Conservation (phyloP, 192 early-diverging fungal species). For the Jimgerdemannia flammicorona region DNA sequence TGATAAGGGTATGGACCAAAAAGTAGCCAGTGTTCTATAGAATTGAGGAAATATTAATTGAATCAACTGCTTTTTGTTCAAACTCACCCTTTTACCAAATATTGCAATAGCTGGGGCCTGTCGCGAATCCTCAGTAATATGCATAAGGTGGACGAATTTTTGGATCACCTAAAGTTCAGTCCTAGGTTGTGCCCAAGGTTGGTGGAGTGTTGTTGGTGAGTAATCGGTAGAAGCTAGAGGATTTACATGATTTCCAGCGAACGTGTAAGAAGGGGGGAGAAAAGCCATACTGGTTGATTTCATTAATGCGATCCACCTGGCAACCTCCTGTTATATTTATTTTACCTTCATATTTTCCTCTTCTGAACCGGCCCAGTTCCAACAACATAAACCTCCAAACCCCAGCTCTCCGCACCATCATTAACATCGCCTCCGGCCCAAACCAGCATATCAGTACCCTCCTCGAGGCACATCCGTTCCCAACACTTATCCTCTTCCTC, state of each 20-base stretch:
- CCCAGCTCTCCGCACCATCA: conserved; percentile 20
- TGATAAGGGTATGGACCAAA: too few relatives aligned
- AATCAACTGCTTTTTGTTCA: too few relatives aligned
- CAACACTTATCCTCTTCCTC: conserved; percentile 6
- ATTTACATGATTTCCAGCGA: too few relatives aligned
- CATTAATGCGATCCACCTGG: background rate
- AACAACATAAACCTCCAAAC: background rate
- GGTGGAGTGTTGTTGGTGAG: conserved; percentile 16
- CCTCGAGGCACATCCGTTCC: conserved; percentile 8
- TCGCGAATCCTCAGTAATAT: conserved; percentile 32
- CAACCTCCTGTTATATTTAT: background rate
- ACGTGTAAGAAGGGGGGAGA: too few relatives aligned
- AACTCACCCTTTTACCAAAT: too few relatives aligned
- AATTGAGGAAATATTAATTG: too few relatives aligned
- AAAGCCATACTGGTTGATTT: background rate
- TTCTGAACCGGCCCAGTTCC: background rate
- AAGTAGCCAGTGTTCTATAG: too few relatives aligned
- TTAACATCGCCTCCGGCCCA: conserved; percentile 33
- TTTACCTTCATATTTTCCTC: background rate
- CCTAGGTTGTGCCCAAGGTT: conserved; percentile 14
- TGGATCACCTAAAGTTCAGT: conserved; percentile 5
- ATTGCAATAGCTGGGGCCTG: conserved; percentile 22
- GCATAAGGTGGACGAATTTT: conserved; percentile 26
- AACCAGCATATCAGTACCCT: conserved; percentile 14
- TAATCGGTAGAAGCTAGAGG: background rate